Evolutionary conservation across 108 stramenopile genomes (phyloP), one percentile per base, ranked within the genome.

Genomic region (Fragilariopsis cylindrus): DNA sequence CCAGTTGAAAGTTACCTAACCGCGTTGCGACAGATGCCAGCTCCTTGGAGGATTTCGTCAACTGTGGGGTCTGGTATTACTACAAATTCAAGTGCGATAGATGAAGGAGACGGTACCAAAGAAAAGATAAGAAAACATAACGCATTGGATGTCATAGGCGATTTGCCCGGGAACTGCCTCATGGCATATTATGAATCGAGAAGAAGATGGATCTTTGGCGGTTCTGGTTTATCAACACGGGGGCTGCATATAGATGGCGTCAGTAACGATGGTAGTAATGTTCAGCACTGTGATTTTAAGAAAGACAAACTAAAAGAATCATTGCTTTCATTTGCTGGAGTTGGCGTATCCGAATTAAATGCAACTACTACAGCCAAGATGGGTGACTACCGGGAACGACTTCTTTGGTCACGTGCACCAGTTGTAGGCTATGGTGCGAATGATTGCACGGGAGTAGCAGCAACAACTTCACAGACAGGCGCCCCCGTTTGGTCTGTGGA

Each of bases 131-230:
- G 40, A 44, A 70, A 53, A 42, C 50, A 73, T 39, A 68, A 56
- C 46, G 81, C 66, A 19, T 39, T 77, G 39, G 72, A 72, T 56
- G 48, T 66, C 12, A 60, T 85, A 52, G 82, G 84, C 39, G 84
- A 85, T 79, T 81, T 88, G 0, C 92, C 92, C 15, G 62, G 71
- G 9, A 71, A 75, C 12, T 91, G 92, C 53, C 66, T 93, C 46
- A 80, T 93, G 75, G 84, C 92, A 53, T 93, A 84, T 66, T 93
- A 93, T 70, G 92, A 93, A 69, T 89, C 90, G 15, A 74, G 92
- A 49, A 78, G 92, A 66, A 66, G 90, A 15, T 93, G 90, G 92
- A 87, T 93, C 42, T 93, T 91, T 82, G 92, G 92, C 43, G 88
- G 90, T 4, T 80, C 88, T 12, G 86, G 87, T 58, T 69, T 90